Conservation (phyloP, 2,329 filamentous ascomycete genomes). For the Trichoderma harzianum region DNA sequence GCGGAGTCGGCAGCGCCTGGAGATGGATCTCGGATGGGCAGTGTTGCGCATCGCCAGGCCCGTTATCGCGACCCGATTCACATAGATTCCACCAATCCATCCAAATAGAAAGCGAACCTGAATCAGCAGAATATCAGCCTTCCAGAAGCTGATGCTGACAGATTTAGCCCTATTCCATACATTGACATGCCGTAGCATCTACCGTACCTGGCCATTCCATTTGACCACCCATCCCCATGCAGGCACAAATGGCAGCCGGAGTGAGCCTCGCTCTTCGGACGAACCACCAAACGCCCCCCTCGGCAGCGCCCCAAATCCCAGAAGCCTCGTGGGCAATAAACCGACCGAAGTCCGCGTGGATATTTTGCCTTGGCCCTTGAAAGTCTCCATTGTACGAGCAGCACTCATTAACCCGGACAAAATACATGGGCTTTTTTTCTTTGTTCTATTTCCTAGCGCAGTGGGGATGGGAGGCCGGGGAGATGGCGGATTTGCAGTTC, state of each 20-base stretch:
- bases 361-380: background rate
- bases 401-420: background rate
- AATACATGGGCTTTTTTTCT: background rate
- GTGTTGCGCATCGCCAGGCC: slow-evolving; percentile 19
- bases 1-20: background rate
- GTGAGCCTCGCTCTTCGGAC: background rate
- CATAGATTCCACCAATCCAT: background rate
- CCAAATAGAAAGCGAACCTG: background rate
- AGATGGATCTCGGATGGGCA: slow-evolving; percentile 10
- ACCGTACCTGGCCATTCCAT: background rate
- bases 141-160: background rate
- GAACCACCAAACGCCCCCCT: background rate
- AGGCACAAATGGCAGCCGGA: background rate
- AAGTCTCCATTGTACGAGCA: background rate
- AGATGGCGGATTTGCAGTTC: slow-evolving; percentile 12
- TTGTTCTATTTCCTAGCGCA: background rate
- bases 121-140: background rate
- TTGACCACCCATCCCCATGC: background rate
- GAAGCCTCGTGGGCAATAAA: slow-evolving; percentile 2
- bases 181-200: background rate
- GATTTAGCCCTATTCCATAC: background rate
- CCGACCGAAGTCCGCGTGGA: slow-evolving; percentile 9
- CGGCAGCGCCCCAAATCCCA: background rate
- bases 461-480: slow-evolving; percentile 15
- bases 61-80: slow-evolving; percentile 13